Evolutionary conservation across 164 flowering plant genomes (phyloP).

Genomic region (Nelumbo lutea): DNA sequence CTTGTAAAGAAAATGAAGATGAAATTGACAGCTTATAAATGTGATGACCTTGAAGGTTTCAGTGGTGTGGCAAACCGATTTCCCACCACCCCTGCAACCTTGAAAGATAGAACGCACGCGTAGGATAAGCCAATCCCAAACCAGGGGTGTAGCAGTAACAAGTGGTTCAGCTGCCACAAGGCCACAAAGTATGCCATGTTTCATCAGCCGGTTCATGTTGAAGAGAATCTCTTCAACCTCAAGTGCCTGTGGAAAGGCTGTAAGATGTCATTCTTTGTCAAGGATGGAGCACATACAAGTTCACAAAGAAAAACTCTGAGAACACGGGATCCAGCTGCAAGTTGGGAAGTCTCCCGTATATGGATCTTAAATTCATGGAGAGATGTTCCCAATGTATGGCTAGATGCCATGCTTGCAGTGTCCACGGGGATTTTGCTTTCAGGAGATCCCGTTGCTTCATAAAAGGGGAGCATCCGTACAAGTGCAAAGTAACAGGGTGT

Average conservation of each 20-base stretch:
- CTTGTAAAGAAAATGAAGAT: constrained; percentile 22
- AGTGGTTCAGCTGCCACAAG: constrained; percentile 68
- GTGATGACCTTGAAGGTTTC: constrained; percentile 63
- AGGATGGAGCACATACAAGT: no score
- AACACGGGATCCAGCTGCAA: no score
- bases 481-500: no score
- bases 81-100: no score
- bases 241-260: constrained; percentile 93
- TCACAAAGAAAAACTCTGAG: no score
- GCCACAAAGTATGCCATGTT: constrained; percentile 35
- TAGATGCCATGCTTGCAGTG: no score
- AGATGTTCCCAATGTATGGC: no score
- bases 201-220: constrained; percentile 73
- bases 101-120: constrained; percentile 49
- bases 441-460: no score
- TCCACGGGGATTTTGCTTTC: no score
- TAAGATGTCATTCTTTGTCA: constrained; percentile 37
- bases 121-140: constrained; percentile 53
- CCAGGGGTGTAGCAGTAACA: constrained; percentile 72
- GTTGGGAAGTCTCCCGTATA: no score
- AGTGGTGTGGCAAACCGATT: constrained; percentile 49
- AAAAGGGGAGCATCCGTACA: no score
- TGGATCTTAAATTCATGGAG: no score
- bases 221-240: constrained; percentile 77
- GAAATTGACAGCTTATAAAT: constrained; percentile 28